Base-by-base conservation (phyloP, 108 stramenopile species). In the Cylindrotheca closterium region DNA sequence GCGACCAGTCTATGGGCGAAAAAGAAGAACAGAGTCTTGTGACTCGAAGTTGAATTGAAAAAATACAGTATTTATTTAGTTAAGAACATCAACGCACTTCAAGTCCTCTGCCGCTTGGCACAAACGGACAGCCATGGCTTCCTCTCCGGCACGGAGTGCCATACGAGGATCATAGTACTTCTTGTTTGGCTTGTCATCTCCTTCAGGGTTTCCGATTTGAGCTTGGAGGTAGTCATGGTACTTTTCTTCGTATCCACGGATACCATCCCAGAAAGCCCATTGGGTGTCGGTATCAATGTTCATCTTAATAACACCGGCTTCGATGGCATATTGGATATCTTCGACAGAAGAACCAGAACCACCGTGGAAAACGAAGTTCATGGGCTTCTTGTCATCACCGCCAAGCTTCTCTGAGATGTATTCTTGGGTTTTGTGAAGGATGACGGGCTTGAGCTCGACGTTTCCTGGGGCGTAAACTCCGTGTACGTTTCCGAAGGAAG, bases 211-310 rank as follows among this genome's bases (percentile, higher is more conserved):
- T 65, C 97, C 97, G 50, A 98, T 98, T 75, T 98, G 97, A 58
- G 78, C 81, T 70, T 98, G 97, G 63, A 96, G 79, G 86, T 93
- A 96, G 65, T 92, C 95, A 72, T 85, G 95, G 87, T 96, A 77
- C 79, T 89, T 84, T 64, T 85, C 85, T 73, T 96, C 95, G 65
- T 90, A 96, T 7, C 58, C 81, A 51, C 90, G 87, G 53, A 96
- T 66, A 65, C 95, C 96, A 51, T 93, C 91, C 94, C 94, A 96
- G 88, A 77, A 96, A 10, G 83, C 84, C 97, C 97, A 98, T 85
- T 98, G 97, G 53, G 95, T 96, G 68, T 98, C 97, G 48, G 97
- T 98, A 79, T 98, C 97, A 79, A 98, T 95, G 84, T 98, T 98
- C 97, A 98, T 98, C 89, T 98, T 98, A 77, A 98, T 88, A 55